These are phyloP conservation scores for Beauveria medogensis DNA, from an alignment of 2,329 filamentous ascomycete species.

Conservation along the genomic window DNA sequence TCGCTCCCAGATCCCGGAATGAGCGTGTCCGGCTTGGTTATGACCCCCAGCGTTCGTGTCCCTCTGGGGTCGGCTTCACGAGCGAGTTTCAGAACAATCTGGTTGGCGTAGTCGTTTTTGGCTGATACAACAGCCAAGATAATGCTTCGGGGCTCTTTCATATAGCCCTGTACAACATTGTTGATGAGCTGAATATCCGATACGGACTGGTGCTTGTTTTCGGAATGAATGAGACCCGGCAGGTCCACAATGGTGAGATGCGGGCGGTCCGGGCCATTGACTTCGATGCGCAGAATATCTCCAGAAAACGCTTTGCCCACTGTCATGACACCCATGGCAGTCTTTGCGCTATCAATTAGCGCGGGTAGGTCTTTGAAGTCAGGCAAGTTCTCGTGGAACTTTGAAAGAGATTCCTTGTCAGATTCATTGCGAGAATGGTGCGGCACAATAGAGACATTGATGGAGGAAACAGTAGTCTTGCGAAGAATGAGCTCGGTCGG, in stretches of 20 bases:
- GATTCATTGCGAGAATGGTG: constrained; percentile 1
- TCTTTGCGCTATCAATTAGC: constrained; percentile 41
- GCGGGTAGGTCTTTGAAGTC: constrained; percentile 29
- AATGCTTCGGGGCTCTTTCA: constrained; percentile 32
- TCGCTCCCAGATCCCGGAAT: background rate
- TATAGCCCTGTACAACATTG: constrained; percentile 31
- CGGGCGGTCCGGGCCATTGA: constrained; percentile 16
- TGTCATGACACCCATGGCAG: constrained; percentile 33
- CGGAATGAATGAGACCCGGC: constrained; percentile 33
- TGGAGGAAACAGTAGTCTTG: constrained; percentile 12
- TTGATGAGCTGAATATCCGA: constrained; percentile 26
- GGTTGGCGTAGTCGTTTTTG: constrained; percentile 24
- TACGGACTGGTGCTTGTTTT: constrained; percentile 25
- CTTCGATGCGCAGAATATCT: constrained; percentile 19
- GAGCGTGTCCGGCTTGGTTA: constrained; percentile 41
- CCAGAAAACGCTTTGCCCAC: constrained; percentile 15
- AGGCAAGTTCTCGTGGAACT: constrained; percentile 21
- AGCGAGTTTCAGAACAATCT: constrained; percentile 20
- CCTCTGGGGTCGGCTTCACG: background rate
- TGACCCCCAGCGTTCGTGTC: constrained; percentile 35
- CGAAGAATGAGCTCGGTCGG: constrained; percentile 45
- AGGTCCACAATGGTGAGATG: constrained; percentile 40
- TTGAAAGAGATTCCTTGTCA: background rate
- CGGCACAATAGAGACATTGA: constrained; percentile 20
- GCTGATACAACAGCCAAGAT: constrained; percentile 36